A percentile compares a stretch with the other conserved stretches of the same genome.
phyloP scores from a whole-genome alignment of 495 filamentous ascomycete species.

The Letharia lupina region DNA sequence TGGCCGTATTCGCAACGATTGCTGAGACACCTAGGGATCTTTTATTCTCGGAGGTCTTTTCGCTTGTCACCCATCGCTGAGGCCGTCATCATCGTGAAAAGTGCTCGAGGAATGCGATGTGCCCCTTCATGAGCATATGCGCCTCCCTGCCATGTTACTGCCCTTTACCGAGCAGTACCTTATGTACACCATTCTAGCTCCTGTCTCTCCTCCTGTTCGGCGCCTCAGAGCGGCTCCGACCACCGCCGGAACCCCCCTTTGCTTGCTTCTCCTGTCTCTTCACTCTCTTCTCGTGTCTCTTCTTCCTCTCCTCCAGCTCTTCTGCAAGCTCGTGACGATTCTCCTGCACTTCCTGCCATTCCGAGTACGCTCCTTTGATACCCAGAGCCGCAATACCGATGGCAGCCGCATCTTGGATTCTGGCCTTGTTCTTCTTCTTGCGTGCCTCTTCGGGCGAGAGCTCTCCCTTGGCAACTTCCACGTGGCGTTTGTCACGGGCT shows the following conservation, averaged over 20 bases:
- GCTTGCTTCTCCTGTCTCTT: slow-evolving; percentile 20
- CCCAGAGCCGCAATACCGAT: slow-evolving; percentile 67
- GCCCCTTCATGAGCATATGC: neutral
- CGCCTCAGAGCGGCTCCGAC: slow-evolving; percentile 10
- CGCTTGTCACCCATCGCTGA: neutral
- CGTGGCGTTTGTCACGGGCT: slow-evolving; percentile 55
- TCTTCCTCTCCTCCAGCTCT: slow-evolving; percentile 20
- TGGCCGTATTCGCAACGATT: neutral
- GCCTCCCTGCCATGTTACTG: neutral
- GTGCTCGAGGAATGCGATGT: neutral
- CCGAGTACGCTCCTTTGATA: slow-evolving; percentile 53
- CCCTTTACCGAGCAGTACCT: neutral
- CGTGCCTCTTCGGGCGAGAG: slow-evolving; percentile 57
- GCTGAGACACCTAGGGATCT: neutral
- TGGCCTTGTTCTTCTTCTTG: slow-evolving; percentile 58
- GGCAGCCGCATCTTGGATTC: slow-evolving; percentile 61
- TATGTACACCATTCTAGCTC: neutral
- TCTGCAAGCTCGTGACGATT: slow-evolving; percentile 29
- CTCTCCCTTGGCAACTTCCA: slow-evolving; percentile 56
- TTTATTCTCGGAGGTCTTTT: neutral
- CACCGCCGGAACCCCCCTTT: neutral
- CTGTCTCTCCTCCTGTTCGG: slow-evolving; percentile 10
- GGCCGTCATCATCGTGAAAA: neutral
- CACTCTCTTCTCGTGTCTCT: slow-evolving; percentile 25
- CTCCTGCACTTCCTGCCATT: slow-evolving; percentile 47